Percentiles rank a stretch among this genome's conserved stretches.
Conservation (phyloP, 257 asterid genomes). For the Leonotis leonurus region DNA sequence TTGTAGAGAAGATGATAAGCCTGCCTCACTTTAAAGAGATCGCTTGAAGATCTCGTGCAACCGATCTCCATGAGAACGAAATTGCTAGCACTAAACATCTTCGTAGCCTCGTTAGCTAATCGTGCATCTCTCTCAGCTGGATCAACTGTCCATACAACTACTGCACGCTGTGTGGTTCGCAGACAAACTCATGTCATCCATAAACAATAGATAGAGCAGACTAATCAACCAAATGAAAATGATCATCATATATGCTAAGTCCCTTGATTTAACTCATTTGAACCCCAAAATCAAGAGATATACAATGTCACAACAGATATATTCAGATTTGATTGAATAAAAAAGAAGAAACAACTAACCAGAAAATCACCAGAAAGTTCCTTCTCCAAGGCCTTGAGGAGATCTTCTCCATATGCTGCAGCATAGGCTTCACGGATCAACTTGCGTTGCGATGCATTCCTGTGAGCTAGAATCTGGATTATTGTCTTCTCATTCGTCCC, state of each 20-base stretch:
- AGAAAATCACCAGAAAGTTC: slow-evolving; percentile 76
- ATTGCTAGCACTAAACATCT: slow-evolving; percentile 47
- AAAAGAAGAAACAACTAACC: slow-evolving; percentile 27
- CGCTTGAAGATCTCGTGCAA: slow-evolving; percentile 61
- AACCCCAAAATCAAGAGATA: neutral
- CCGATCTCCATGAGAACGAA: slow-evolving; percentile 70
- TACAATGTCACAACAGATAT: neutral
- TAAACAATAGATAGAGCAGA: neutral
- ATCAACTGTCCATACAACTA: slow-evolving; percentile 64
- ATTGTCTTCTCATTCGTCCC: slow-evolving; percentile 70
- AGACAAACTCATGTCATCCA: neutral
- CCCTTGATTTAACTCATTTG: neutral
- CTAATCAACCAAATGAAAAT: neutral
- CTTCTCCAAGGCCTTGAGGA: slow-evolving; percentile 67
- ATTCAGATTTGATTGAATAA: neutral
- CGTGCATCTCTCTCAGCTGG: slow-evolving; percentile 81
- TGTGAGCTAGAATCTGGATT: slow-evolving; percentile 68
- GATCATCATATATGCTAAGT: neutral
- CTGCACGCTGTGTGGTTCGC: slow-evolving; percentile 44
- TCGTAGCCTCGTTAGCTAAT: slow-evolving; percentile 66
- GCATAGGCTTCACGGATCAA: slow-evolving; percentile 62
- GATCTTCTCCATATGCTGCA: slow-evolving; percentile 71
- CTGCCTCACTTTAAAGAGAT: slow-evolving; percentile 62
- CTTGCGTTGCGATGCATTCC: slow-evolving; percentile 69
- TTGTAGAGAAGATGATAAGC: slow-evolving; percentile 61